Evolutionary conservation across 2,329 filamentous ascomycete species (phyloP).

Genomic region (Colletotrichum limetticola): DNA sequence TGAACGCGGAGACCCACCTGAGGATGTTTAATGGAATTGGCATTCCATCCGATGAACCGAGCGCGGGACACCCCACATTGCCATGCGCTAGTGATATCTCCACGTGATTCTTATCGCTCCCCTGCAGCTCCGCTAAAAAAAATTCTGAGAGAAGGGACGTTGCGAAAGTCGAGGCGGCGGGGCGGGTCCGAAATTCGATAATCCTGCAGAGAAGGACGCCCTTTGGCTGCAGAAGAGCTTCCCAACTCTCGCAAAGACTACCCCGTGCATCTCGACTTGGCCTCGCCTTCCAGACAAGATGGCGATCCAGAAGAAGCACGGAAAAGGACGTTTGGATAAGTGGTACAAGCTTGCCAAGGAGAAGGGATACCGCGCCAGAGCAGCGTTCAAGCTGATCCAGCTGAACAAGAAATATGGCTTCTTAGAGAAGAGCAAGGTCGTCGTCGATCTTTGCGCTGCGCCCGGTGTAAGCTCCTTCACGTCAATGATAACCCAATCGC

Average conservation of each 20-base stretch:
- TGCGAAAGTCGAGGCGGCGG: conserved; percentile 27
- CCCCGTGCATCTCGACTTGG: conserved; percentile 3
- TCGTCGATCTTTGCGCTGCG: conserved; percentile 96
- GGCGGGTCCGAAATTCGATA: conserved; percentile 8
- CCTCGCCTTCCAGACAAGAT: conserved; percentile 58
- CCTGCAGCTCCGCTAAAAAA: conserved; percentile 15
- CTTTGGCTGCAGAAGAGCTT: conserved; percentile 14
- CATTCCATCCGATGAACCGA: background rate
- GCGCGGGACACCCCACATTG: background rate
- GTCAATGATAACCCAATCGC: background rate
- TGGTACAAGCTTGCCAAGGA: conserved; percentile 99
- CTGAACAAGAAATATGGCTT: conserved; percentile 99
- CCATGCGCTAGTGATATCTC: background rate
- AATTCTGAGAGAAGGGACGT: conserved; percentile 15
- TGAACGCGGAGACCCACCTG: conserved; percentile 5
- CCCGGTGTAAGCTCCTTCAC: conserved; percentile 75
- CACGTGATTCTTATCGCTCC: conserved; percentile 21
- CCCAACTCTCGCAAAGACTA: background rate
- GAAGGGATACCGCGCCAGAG: conserved; percentile 94
- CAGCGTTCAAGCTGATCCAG: conserved; percentile 97
- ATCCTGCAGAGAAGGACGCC: background rate
- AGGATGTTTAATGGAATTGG: background rate
- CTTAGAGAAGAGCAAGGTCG: conserved; percentile 93
- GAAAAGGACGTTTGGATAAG: conserved; percentile 97
- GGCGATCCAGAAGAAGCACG: conserved; percentile 99